Conservation (phyloP, 768 basidiomycete genomes). For the Boletus eberwhitei region DNA sequence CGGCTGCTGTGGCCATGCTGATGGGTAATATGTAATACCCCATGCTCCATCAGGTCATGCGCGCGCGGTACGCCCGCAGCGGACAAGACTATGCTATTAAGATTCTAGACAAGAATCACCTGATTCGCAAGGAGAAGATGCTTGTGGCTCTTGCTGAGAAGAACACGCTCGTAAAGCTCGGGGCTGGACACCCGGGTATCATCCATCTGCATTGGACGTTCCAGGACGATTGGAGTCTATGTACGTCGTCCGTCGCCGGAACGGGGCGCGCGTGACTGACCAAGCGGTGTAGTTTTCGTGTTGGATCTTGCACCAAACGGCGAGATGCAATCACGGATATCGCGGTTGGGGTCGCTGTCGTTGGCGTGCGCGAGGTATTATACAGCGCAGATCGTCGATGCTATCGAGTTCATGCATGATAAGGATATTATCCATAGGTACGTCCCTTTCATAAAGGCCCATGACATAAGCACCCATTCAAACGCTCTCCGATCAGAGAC, state of each 20-base stretch:
- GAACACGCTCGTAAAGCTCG: slow-evolving; percentile 65
- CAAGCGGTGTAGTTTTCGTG: slow-evolving; percentile 58
- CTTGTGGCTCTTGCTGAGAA: slow-evolving; percentile 78
- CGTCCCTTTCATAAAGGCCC: slow-evolving; percentile 7
- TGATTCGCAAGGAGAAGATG: slow-evolving; percentile 75
- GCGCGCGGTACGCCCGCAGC: slow-evolving; percentile 50
- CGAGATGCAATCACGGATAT: slow-evolving; percentile 70
- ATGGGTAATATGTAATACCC: slow-evolving; percentile 9
- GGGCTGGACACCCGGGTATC: slow-evolving; percentile 73
- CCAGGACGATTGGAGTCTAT: slow-evolving; percentile 80
- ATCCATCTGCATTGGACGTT: slow-evolving; percentile 81
- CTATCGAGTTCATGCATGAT: slow-evolving; percentile 86
- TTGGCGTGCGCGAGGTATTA: slow-evolving; percentile 76
- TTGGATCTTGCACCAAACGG: slow-evolving; percentile 75
- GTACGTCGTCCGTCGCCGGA: slow-evolving; percentile 43
- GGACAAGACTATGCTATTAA: slow-evolving; percentile 73
- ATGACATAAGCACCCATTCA: slow-evolving; percentile 11
- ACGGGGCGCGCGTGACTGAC: neutral
- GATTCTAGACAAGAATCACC: slow-evolving; percentile 79
- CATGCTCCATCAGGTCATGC: slow-evolving; percentile 46
- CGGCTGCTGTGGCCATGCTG: slow-evolving; percentile 6
- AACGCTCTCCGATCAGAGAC: slow-evolving; percentile 41
- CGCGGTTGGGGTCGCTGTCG: slow-evolving; percentile 83
- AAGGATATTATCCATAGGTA: slow-evolving; percentile 88
- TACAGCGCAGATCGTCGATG: slow-evolving; percentile 85